Conservation (phyloP, 805 yeast species). For the Yamadazyma scolyti region DNA sequence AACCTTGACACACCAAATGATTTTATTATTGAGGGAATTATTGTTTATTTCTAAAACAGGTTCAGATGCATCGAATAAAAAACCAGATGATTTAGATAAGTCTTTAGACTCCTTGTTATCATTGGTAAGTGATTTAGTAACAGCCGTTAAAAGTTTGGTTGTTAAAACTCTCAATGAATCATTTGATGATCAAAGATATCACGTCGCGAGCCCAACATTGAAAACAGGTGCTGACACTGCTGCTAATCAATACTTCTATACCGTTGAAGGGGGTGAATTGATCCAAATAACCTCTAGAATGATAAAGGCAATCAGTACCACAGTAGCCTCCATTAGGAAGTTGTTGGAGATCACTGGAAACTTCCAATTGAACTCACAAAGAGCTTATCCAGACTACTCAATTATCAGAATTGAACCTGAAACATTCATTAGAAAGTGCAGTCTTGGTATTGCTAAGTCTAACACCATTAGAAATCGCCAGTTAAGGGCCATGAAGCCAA, state of each 20-base stretch:
- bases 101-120: slow-evolving; percentile 57
- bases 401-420: slow-evolving; percentile 55
- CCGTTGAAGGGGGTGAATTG: slow-evolving; percentile 65
- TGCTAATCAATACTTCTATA: slow-evolving; percentile 44
- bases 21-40: slow-evolving; percentile 59
- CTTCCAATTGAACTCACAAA: slow-evolving; percentile 52
- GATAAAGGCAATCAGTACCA: slow-evolving; percentile 49
- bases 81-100: slow-evolving; percentile 41
- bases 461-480: slow-evolving; percentile 22
- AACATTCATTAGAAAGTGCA: slow-evolving; percentile 57
- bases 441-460: slow-evolving; percentile 53
- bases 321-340: slow-evolving; percentile 48
- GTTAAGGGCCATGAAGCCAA: slow-evolving; percentile 14
- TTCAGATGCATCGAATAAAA: slow-evolving; percentile 33
- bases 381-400: slow-evolving; percentile 65
- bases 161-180: slow-evolving; percentile 47
- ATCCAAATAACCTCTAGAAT: slow-evolving; percentile 58
- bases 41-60: slow-evolving; percentile 55
- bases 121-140: slow-evolving; percentile 60
- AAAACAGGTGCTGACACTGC: slow-evolving; percentile 3
- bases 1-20: slow-evolving; percentile 63
- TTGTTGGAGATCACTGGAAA: slow-evolving; percentile 61
- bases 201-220: slow-evolving; percentile 1
- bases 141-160: slow-evolving; percentile 61
- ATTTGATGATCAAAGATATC: slow-evolving; percentile 26